These are phyloP conservation scores for Lactarius pseudohatsudake DNA, from an alignment of 768 basidiomycete species.

Conservation along the genomic window DNA sequence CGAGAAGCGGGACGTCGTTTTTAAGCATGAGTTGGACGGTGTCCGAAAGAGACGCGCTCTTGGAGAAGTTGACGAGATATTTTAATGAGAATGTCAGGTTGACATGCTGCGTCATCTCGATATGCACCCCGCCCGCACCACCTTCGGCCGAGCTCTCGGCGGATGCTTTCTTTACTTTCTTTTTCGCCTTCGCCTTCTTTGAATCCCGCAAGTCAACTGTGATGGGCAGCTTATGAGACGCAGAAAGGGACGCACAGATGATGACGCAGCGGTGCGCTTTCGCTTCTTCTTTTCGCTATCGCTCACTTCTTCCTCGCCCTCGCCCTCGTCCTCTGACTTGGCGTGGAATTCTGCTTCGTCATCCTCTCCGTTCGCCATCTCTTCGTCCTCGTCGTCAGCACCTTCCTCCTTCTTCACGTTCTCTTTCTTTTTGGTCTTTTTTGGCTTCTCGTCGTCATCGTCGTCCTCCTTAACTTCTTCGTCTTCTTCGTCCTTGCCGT, in stretches of 20 bases:
- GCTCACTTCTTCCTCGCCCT: slow-evolving; percentile 42
- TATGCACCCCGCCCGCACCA: slow-evolving; percentile 54
- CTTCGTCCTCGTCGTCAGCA: slow-evolving; percentile 37
- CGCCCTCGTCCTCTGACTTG: slow-evolving; percentile 35
- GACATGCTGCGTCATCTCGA: slow-evolving; percentile 90
- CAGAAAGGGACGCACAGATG: slow-evolving; percentile 43
- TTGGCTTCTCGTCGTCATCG: slow-evolving; percentile 43
- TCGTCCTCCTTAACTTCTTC: slow-evolving; percentile 41
- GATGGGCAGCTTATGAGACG: neutral
- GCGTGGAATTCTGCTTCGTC: slow-evolving; percentile 45
- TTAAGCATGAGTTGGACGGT: slow-evolving; percentile 85
- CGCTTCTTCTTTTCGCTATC: slow-evolving; percentile 54
- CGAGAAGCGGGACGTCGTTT: slow-evolving; percentile 87
- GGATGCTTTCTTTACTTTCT: slow-evolving; percentile 41
- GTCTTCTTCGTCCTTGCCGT: slow-evolving; percentile 31
- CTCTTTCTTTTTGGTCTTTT: slow-evolving; percentile 52
- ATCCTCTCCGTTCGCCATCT: slow-evolving; percentile 52
- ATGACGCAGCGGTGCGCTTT: slow-evolving; percentile 48
- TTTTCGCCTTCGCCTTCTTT: slow-evolving; percentile 57
- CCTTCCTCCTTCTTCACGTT: slow-evolving; percentile 48
- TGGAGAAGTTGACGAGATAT: slow-evolving; percentile 96
- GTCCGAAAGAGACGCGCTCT: slow-evolving; percentile 72
- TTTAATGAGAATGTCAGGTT: slow-evolving; percentile 93
- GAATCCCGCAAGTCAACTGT: slow-evolving; percentile 30
- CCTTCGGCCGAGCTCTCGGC: slow-evolving; percentile 50